These are phyloP conservation scores for Onygena corvina DNA, from an alignment of 2,329 filamentous ascomycete species.

Conservation along the genomic window DNA sequence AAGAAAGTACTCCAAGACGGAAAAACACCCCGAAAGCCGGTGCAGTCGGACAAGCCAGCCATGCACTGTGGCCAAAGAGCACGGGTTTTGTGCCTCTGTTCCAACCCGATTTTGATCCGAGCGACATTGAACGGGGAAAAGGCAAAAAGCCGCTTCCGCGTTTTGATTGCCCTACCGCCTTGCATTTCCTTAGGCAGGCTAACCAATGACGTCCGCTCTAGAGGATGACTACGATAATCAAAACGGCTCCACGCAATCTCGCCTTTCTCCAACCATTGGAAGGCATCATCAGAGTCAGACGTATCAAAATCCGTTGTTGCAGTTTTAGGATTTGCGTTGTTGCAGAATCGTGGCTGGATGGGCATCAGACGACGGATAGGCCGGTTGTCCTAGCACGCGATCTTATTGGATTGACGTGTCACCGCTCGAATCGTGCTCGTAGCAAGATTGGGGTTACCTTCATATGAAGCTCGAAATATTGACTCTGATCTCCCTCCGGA, in stretches of 20 bases:
- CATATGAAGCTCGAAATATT: no score
- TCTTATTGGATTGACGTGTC: slow-evolving; percentile 7
- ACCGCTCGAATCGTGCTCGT: slow-evolving; percentile 4
- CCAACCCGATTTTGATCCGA: neutral
- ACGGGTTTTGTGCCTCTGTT: neutral
- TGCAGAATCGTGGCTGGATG: slow-evolving; percentile 5
- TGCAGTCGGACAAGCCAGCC: neutral
- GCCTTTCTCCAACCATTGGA: neutral
- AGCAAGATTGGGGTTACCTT: no score
- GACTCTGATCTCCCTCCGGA: neutral
- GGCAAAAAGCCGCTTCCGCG: neutral
- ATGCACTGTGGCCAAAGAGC: no score
- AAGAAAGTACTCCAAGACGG: neutral
- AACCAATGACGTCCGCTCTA: neutral
- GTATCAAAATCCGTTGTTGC: neutral
- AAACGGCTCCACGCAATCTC: neutral
- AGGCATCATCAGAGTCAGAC: neutral
- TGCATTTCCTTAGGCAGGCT: neutral
- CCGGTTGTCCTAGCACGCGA: neutral
- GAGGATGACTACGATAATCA: neutral
- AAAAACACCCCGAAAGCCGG: neutral
- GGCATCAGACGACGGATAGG: neutral
- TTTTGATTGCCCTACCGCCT: neutral
- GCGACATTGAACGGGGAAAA: neutral
- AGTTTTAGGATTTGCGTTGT: slow-evolving; percentile 3